Conservation (phyloP, 169 alveolate genomes). For the Plasmodium ovale region DNA sequence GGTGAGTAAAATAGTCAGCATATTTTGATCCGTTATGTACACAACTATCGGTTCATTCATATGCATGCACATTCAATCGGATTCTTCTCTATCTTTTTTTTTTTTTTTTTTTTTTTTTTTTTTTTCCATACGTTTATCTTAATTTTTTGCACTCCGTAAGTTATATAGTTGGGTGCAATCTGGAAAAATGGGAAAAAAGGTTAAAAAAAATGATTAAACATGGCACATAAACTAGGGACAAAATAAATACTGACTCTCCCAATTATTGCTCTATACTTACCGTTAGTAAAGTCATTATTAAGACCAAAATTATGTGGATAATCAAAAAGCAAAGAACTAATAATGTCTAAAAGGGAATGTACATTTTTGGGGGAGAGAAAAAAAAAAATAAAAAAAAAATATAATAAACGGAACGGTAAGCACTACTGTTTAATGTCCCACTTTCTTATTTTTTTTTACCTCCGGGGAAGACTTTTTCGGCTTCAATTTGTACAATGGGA, state of each 20-base stretch:
- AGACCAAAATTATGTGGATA: slow-evolving; percentile 79
- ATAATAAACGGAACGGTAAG: background rate
- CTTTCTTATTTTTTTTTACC: slow-evolving; percentile 24
- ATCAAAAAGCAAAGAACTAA: slow-evolving; percentile 78
- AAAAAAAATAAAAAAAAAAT: background rate
- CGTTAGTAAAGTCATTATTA: slow-evolving; percentile 82
- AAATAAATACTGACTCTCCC: background rate
- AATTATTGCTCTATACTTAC: slow-evolving; percentile 67
- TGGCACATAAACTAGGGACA: background rate
- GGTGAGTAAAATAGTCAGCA: background rate
- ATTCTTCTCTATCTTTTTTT: background rate
- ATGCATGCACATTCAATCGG: background rate
- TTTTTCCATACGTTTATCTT: slow-evolving; percentile 33
- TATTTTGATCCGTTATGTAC: background rate
- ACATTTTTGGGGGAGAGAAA: background rate
- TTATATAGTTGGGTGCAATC: slow-evolving; percentile 69
- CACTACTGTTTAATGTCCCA: background rate
- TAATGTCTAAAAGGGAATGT: slow-evolving; percentile 55
- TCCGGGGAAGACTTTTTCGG: slow-evolving; percentile 83
- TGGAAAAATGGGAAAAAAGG: background rate
- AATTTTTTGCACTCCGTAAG: slow-evolving; percentile 60
- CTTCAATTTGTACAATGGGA: slow-evolving; percentile 78
- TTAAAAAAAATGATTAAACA: background rate
- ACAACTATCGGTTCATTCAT: background rate
- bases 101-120: background rate